Evolutionary conservation across 1,284 basidiomycete species (phyloP), one percentile per base, ranked within the genome.

Genomic region (Cryptococcus floricola): DNA sequence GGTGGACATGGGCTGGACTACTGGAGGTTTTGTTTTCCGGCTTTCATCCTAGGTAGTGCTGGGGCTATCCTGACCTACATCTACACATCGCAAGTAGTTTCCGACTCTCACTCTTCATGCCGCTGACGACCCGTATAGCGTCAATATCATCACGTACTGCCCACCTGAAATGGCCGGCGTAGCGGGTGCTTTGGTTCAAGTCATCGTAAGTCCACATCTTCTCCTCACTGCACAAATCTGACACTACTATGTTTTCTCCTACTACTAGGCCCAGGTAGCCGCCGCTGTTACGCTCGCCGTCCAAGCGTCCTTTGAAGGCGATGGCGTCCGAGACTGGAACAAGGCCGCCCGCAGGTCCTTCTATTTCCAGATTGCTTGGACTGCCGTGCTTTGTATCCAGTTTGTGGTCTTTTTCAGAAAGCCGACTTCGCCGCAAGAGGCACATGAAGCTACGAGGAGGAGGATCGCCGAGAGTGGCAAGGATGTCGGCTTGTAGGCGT

Each of bases 111-210:
- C 31, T 31, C 31, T 31, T 31, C 10, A 5, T 9, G 13, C 7
- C 23, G 47, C 16, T 34, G 31, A 19, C 10, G 28, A 10, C 14
- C 13, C 5, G 9, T 13, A 18, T 48, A 61, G 60, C 1, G 59
- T 70, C 59, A 66, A 66, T 56, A 41, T 70, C 37, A 62, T 70
- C 53, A 58, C 57, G 6, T 69, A 64, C 57, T 67, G 63, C 48
- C 70, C 70, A 10, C 66, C 66, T n/a, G 65, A 73, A 47, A 73
- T 72, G 63, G 66, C 67, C 9, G 74, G 74, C 28, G 69, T 74
- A n/a, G 67, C 67, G 19, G 69, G 70, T 16, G 72, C 69, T 0
- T 70, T 69, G 66, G 65, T 64, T 16, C 71, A 76, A 50, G 71
- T 74, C 10, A 39, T 73, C n/a, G 58, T 56, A 41, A 49, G 54